A percentile compares a stretch with the other conserved stretches of the same genome.
Evolutionary conservation across 2,329 filamentous ascomycete genomes (phyloP).

Genomic region (Fusarium tjaetaba): DNA sequence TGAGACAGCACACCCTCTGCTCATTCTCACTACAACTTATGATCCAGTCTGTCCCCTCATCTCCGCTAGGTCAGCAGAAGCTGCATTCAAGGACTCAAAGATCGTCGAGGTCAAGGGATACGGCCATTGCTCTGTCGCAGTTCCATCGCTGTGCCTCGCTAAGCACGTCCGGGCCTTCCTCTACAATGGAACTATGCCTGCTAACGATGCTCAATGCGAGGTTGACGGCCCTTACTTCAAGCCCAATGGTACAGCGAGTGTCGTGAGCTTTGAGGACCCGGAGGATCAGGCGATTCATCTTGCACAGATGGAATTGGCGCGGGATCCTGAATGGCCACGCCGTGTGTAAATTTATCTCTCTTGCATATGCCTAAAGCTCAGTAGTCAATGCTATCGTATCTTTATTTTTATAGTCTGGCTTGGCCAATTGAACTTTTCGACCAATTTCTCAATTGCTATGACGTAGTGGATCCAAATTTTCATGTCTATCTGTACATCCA

Average conservation of each 20-base stretch:
- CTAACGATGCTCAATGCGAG: slow-evolving; percentile 49
- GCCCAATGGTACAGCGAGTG: neutral
- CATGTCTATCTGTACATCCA: rapidly evolving
- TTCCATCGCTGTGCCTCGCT: slow-evolving; percentile 50
- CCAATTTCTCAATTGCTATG: neutral
- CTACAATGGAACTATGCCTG: slow-evolving; percentile 51
- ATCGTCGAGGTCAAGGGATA: slow-evolving; percentile 55
- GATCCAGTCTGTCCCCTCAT: slow-evolving; percentile 62
- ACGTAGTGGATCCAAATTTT: neutral
- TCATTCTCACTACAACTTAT: slow-evolving; percentile 47
- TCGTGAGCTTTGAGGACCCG: neutral
- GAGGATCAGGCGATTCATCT: slow-evolving; percentile 33
- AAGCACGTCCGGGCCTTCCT: slow-evolving; percentile 51
- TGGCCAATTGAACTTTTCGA: neutral
- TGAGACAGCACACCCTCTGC: slow-evolving; percentile 44
- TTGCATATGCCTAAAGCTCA: rapidly evolving
- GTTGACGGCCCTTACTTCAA: slow-evolving; percentile 53
- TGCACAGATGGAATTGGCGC: slow-evolving; percentile 30
- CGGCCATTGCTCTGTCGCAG: slow-evolving; percentile 53
- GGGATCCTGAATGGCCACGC: slow-evolving; percentile 24
- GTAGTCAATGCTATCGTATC: neutral
- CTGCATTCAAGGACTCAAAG: slow-evolving; percentile 50
- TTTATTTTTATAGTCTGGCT: neutral
- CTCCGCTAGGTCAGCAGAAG: slow-evolving; percentile 50
- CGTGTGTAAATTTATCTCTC: neutral